Conservation (phyloP, 2,329 filamentous ascomycete genomes). For the Rhexocercosporidium sp. region DNA sequence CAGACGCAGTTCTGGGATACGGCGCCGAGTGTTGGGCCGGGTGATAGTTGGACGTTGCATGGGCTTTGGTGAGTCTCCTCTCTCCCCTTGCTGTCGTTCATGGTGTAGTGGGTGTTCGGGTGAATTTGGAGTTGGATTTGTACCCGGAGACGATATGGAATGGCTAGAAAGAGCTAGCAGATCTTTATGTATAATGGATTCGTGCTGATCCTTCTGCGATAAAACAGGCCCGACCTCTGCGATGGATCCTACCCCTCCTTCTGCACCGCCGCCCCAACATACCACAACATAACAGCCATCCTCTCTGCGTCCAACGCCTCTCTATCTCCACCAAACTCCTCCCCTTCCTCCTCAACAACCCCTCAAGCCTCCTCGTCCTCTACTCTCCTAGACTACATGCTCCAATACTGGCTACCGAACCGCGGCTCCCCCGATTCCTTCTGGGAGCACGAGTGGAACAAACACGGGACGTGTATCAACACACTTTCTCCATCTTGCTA, state of each 20-base stretch:
- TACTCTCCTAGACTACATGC: slow-evolving; percentile 63
- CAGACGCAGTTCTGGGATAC: slow-evolving; percentile 83
- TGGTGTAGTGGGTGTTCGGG: too few relatives aligned
- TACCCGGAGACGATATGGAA: neutral
- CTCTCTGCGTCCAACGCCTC: slow-evolving; percentile 49
- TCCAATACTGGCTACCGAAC: slow-evolving; percentile 71
- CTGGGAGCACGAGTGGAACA: slow-evolving; percentile 78
- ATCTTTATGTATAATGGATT: neutral
- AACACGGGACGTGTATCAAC: slow-evolving; percentile 75
- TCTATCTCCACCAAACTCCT: neutral
- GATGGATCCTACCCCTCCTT: slow-evolving; percentile 71
- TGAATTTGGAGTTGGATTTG: neutral
- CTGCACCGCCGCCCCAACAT: slow-evolving; percentile 66
- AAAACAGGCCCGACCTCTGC: slow-evolving; percentile 61
- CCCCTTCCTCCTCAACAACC: neutral
- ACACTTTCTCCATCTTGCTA: slow-evolving; percentile 74
- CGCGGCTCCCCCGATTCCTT: slow-evolving; percentile 66
- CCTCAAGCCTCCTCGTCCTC: slow-evolving; percentile 47
- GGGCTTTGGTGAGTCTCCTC: slow-evolving; percentile 56
- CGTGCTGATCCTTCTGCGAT: neutral
- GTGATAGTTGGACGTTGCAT: slow-evolving; percentile 76
- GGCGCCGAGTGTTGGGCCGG: slow-evolving; percentile 64
- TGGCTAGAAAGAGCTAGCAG: neutral
- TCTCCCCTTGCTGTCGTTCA: too few relatives aligned
- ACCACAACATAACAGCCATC: slow-evolving; percentile 69